Conservation (phyloP, 1,139 yeast genomes). For the Diutina catenulata region DNA sequence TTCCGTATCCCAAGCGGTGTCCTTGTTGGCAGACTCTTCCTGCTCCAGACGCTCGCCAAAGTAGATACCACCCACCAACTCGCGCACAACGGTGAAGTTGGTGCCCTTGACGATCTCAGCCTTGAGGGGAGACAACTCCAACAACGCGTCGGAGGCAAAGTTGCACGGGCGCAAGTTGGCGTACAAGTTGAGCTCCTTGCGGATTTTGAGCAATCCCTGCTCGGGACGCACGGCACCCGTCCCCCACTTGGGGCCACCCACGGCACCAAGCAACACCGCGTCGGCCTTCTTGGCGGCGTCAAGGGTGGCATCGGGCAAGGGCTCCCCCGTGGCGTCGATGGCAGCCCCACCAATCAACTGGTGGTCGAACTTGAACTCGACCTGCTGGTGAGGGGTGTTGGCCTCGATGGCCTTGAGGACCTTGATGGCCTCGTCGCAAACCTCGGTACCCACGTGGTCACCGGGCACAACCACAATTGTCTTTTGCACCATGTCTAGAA, state of each 20-base stretch:
- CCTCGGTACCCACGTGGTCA: slow-evolving; percentile 93
- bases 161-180: slow-evolving; percentile 96
- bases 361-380: slow-evolving; percentile 63
- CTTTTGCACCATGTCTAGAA: slow-evolving; percentile 22
- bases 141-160: slow-evolving; percentile 76
- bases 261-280: slow-evolving; percentile 93
- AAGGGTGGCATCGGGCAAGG: slow-evolving; percentile 80
- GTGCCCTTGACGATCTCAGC: slow-evolving; percentile 81
- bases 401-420: slow-evolving; percentile 70
- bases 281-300: slow-evolving; percentile 81
- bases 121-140: slow-evolving; percentile 81
- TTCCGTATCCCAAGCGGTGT: slow-evolving; percentile 87
- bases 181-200: slow-evolving; percentile 87
- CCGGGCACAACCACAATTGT: slow-evolving; percentile 86
- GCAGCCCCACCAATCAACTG: slow-evolving; percentile 98
- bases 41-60: slow-evolving; percentile 94
- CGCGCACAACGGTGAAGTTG: slow-evolving; percentile 85
- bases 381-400: slow-evolving; percentile 38
- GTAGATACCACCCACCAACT: slow-evolving; percentile 94
- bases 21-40: slow-evolving; percentile 52
- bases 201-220: slow-evolving; percentile 85
- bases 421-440: slow-evolving; percentile 81
- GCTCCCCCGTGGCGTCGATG: slow-evolving; percentile 89
- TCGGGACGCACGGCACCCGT: slow-evolving; percentile 93
- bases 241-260: slow-evolving; percentile 99